phyloP scores from a whole-genome alignment of 495 filamentous ascomycete species.

The Penicillium cataractarum region DNA sequence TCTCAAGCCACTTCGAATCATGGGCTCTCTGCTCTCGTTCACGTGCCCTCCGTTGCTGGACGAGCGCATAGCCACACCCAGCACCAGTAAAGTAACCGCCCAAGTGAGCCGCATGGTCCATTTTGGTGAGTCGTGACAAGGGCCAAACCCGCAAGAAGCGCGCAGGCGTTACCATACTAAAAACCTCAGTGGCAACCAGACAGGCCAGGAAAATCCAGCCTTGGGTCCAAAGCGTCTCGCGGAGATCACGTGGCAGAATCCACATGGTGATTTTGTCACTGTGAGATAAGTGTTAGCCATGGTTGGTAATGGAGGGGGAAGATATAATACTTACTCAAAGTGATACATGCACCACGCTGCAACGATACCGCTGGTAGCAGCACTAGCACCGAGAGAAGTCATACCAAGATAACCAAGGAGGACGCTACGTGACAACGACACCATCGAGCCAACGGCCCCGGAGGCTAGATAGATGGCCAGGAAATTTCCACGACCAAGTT shows the following conservation, averaged over 20 bases:
- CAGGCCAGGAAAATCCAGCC: conserved; percentile 42
- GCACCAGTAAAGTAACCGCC: conserved; percentile 63
- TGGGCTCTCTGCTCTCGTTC: conserved; percentile 24
- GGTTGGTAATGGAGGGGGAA: no score
- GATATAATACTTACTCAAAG: conserved; percentile 44
- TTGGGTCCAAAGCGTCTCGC: conserved; percentile 37
- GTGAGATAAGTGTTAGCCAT: conserved; percentile 9
- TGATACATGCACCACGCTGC: conserved; percentile 72
- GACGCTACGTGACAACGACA: conserved; percentile 62
- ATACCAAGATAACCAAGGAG: conserved; percentile 51
- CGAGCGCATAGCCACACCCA: conserved; percentile 35
- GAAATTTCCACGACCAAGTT: conserved; percentile 84
- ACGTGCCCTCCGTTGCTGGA: conserved; percentile 20
- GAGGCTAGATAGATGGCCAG: conserved; percentile 73
- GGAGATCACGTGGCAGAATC: conserved; percentile 46
- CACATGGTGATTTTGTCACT: conserved; percentile 49
- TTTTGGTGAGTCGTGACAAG: conserved; percentile 31
- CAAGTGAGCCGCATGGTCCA: conserved; percentile 77
- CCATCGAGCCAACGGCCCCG: conserved; percentile 67
- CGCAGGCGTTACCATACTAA: conserved; percentile 35
- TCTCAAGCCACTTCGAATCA: conserved; percentile 24
- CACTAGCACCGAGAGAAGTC: conserved; percentile 72
- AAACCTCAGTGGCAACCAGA: conserved; percentile 43
- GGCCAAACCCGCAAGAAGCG: conserved; percentile 29
- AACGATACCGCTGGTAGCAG: conserved; percentile 68